Conservation (phyloP, 441 rosid species). For the Viola pubescens region DNA sequence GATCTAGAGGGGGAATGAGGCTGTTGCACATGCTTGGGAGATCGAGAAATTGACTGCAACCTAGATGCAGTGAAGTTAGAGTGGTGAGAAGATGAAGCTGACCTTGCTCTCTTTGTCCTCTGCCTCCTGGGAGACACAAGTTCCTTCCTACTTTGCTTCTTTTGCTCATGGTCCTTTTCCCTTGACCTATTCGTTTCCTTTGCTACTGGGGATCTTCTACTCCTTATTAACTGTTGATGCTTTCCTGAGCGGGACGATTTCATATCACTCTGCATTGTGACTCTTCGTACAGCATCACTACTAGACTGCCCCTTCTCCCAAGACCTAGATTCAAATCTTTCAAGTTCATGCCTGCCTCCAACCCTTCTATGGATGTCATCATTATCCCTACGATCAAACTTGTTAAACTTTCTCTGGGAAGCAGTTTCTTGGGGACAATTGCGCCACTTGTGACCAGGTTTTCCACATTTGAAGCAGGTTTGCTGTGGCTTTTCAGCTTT, state of each 20-base stretch:
- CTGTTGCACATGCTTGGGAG: slow-evolving; percentile 16
- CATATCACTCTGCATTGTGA: slow-evolving; percentile 12
- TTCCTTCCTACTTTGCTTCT: slow-evolving; percentile 24
- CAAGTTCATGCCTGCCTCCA: slow-evolving; percentile 19
- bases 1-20: slow-evolving; percentile 22
- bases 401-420: slow-evolving; percentile 17
- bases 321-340: slow-evolving; percentile 19
- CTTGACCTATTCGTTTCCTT: slow-evolving; percentile 17
- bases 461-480: slow-evolving; percentile 33
- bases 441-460: slow-evolving; percentile 32
- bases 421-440: slow-evolving; percentile 24
- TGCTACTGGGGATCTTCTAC: slow-evolving; percentile 17
- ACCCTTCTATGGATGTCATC: slow-evolving; percentile 17
- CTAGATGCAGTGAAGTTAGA: slow-evolving; percentile 21
- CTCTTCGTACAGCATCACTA: slow-evolving; percentile 16
- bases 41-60: slow-evolving; percentile 23
- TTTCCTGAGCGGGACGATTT: slow-evolving; percentile 21
- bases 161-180: slow-evolving; percentile 19
- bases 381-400: slow-evolving; percentile 17
- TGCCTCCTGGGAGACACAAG: slow-evolving; percentile 18
- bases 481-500: slow-evolving; percentile 14
- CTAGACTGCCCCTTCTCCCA: slow-evolving; percentile 15
- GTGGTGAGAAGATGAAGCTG: slow-evolving; percentile 23
- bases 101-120: slow-evolving; percentile 23
- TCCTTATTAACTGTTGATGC: slow-evolving; percentile 10